Evolutionary conservation across 331 rosid species (phyloP), one percentile per base, ranked within the genome.

Genomic region (Saraca asoca): DNA sequence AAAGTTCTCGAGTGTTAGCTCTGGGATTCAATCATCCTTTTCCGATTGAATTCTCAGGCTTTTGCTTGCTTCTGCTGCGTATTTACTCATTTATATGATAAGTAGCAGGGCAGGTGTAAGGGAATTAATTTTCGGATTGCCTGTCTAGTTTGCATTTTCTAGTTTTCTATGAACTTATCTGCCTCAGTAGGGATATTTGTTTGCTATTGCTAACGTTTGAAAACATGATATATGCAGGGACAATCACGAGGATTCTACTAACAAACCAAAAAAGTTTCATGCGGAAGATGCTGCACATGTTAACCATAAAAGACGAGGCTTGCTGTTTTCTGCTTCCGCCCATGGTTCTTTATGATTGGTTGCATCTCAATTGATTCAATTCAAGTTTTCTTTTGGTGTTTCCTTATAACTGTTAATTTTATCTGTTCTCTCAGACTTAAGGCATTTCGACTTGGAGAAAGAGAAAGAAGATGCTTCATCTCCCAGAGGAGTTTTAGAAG

Each of bases 401-500:
- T 7, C 58, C 12, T 13, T 9, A 20, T 48, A 20, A 37, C n/a
- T 34, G 34, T 16, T 8, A 35, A 18, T 69, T 66, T 48, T 29
- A 14, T 62, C 59, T 75, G 33, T 62, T 55, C 2, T 66, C 43
- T 46, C 67, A 93, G 98, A 87, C 70, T 78, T 86, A 83, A 85
- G 88, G 62, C 65, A 61, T 58, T 56, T 69, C 35, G 94, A 89
- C 35, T 53, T 80, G 58, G 91, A 85, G 81, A 87, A 75, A 51
- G 98, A 87, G 82, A 86, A 79, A 54, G 78, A 77, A 3, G 82
- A 84, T n/a, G 69, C 0, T 10, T 46, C 71, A 35, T 87, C 98
- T 60, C 98, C 98, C 38, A 84, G 94, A 80, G 98, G 91, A 20
- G 96, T 90, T 55, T 63, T 93, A 42, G 98, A 93, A 78, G 82